Conservation (phyloP, 208 protist genomes). For the Leishmania gerbilli region DNA sequence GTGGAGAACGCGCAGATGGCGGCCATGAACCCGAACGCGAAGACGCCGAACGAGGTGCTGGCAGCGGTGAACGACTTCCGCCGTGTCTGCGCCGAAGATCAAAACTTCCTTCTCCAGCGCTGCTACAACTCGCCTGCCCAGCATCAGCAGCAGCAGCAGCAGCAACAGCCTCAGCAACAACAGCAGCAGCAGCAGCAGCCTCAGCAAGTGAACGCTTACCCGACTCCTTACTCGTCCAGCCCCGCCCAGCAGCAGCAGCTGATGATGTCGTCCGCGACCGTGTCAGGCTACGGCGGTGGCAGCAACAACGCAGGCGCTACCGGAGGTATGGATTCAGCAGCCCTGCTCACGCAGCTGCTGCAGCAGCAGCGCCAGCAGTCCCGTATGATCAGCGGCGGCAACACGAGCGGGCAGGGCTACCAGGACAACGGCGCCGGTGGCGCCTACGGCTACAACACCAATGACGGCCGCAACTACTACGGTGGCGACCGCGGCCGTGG, state of each 20-base stretch:
- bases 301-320: slow-evolving; percentile 3
- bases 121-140: slow-evolving; percentile 68
- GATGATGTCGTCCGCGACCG: slow-evolving; percentile 9
- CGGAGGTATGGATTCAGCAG: slow-evolving; percentile 18
- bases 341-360: slow-evolving; percentile 26
- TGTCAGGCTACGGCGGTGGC: slow-evolving; percentile 4
- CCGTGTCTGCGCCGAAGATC: slow-evolving; percentile 61
- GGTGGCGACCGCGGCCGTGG: slow-evolving; percentile 15
- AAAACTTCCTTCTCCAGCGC: slow-evolving; percentile 58
- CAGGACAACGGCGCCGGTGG: slow-evolving; percentile 11
- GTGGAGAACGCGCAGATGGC: slow-evolving; percentile 52
- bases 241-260: slow-evolving; percentile 12
- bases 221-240: slow-evolving; percentile 19
- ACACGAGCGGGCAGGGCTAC: slow-evolving; percentile 20
- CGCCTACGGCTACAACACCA: slow-evolving; percentile 30
- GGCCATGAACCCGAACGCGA: slow-evolving; percentile 60
- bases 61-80: slow-evolving; percentile 84
- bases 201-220: slow-evolving; percentile 13
- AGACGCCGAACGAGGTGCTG: slow-evolving; percentile 73
- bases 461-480: slow-evolving; percentile 13
- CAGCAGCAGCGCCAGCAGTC: slow-evolving; percentile 29
- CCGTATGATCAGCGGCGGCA: slow-evolving; percentile 23
- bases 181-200: slow-evolving; percentile 26
- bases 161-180: slow-evolving; percentile 20
- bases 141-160: slow-evolving; percentile 27